These are phyloP conservation scores for Eutypella sp. DNA, from an alignment of 2,329 filamentous ascomycete genomes.

Conservation along the genomic window DNA sequence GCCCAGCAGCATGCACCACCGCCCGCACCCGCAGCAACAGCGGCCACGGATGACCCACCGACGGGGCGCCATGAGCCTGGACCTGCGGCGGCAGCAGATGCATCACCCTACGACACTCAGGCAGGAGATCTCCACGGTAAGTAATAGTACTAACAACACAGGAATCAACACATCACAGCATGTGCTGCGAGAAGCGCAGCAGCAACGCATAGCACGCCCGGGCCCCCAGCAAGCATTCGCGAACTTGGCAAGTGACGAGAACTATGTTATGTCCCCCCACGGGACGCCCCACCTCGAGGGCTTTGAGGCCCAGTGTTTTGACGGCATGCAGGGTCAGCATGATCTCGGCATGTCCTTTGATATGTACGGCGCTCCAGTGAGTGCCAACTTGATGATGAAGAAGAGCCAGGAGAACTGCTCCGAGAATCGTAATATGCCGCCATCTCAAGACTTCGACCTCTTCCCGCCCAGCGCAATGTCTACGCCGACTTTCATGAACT, in stretches of 20 bases:
- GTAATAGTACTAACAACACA: constrained; percentile 50
- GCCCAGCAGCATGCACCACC: constrained; percentile 47
- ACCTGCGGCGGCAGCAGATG: constrained; percentile 61
- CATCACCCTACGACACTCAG: constrained; percentile 27
- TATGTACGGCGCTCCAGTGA: constrained; percentile 38
- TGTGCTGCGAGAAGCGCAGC: constrained; percentile 84
- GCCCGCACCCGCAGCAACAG: constrained; percentile 26
- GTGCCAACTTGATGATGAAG: constrained; percentile 41
- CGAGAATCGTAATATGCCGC: constrained; percentile 30
- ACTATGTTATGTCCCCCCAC: constrained; percentile 53
- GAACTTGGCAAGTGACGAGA: constrained; percentile 40
- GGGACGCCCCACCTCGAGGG: constrained; percentile 49
- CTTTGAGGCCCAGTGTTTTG: constrained; percentile 45
- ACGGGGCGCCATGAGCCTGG: constrained; percentile 72
- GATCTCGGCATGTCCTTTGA: constrained; percentile 42
- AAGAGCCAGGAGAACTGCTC: constrained; percentile 41
- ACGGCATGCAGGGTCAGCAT: constrained; percentile 22
- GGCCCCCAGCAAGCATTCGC: constrained; percentile 45
- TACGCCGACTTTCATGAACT: constrained; percentile 46
- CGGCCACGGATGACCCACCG: constrained; percentile 54
- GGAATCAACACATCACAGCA: constrained; percentile 64
- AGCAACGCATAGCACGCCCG: constrained; percentile 79
- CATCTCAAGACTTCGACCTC: constrained; percentile 45
- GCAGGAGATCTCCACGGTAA: constrained; percentile 50
- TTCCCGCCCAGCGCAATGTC: constrained; percentile 43